Conservation (phyloP, 352 stramenopile species). For the Globisporangium cederbergense region DNA sequence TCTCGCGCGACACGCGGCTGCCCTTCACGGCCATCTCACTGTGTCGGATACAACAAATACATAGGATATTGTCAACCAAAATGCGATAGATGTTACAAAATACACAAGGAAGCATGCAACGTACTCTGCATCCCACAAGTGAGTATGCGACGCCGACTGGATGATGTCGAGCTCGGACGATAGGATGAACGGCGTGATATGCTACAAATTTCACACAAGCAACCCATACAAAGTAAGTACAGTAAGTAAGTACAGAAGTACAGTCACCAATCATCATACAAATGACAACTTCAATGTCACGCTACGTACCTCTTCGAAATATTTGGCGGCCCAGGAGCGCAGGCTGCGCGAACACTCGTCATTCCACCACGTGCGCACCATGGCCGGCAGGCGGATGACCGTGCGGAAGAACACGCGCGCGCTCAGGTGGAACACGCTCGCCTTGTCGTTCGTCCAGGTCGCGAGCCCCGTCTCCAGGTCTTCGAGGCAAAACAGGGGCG, state of each 20-base stretch:
- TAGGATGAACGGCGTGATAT: constrained; percentile 80
- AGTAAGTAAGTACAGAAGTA: background rate
- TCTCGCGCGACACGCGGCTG: constrained; percentile 84
- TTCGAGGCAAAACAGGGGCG: constrained; percentile 37
- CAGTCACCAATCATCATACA: background rate
- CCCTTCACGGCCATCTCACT: constrained; percentile 86
- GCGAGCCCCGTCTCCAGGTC: constrained; percentile 34
- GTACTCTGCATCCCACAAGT: constrained; percentile 65
- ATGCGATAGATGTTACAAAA: background rate
- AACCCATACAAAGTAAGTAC: constrained; percentile 1
- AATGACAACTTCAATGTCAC: constrained; percentile 8
- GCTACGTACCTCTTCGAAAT: constrained; percentile 73
- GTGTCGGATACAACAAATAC: background rate
- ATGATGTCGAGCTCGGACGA: constrained; percentile 77
- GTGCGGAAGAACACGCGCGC: constrained; percentile 81
- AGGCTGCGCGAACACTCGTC: constrained; percentile 81
- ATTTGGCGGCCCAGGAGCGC: constrained; percentile 82
- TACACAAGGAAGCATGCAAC: constrained; percentile 13
- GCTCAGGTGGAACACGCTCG: constrained; percentile 43
- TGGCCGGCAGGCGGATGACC: constrained; percentile 73
- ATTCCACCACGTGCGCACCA: constrained; percentile 90
- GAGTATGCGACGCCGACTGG: constrained; percentile 45
- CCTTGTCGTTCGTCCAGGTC: constrained; percentile 31
- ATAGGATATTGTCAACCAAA: constrained; percentile 1
- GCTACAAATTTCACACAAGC: constrained; percentile 18